Base-by-base conservation (phyloP, 1,284 basidiomycete species). In the Peniophora sp. region DNA sequence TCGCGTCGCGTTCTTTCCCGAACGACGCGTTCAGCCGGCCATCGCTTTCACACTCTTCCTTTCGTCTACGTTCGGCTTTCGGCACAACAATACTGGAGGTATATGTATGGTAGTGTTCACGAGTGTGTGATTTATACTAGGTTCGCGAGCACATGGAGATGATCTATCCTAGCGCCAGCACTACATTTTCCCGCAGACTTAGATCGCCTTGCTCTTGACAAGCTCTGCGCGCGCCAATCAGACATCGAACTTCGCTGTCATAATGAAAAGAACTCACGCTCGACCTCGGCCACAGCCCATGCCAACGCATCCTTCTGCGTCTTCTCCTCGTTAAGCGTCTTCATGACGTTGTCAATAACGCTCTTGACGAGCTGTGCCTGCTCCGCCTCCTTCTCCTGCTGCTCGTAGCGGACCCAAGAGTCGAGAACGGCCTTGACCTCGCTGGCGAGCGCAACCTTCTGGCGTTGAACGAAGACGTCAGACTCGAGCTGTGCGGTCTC, bases 371-470 rank as follows among this genome's bases (percentile, higher is more conserved):
- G 84, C 51, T 92, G 87, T 34, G 81, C 77, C 81, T 99, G 97
- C 76, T 99, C 93, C 63, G 80, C 88, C 79, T 99, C 95, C 75
- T 97, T 93, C 67, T 86, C 79, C 70, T 95, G 92, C 66, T 97
- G 94, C 78, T 99, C 96, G 72, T 84, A 95, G 65, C 96, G 89
- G 54, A 96, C 95, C 95, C 96, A 98, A 67, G 88, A 91, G 79
- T 99, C 97, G 54, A 99, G 83, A 36, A 99, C 95, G 36, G 85
- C 62, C 77, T 98, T 99, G 68, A 97, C 77, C 75, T 99, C 97
- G 48, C 86, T 59, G 36, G 94, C 86, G 61, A 98, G 74, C 47
- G 81, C 83, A 57, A 88, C 85, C 72, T 92, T 89, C 76, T 99
- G 96, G 63, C 83, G 79, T 66, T 95, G 88, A 55, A 90, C 83